These are phyloP conservation scores for Aspergillus pseudoviridinutans DNA, from an alignment of 2,329 filamentous ascomycete genomes.

Conservation along the genomic window DNA sequence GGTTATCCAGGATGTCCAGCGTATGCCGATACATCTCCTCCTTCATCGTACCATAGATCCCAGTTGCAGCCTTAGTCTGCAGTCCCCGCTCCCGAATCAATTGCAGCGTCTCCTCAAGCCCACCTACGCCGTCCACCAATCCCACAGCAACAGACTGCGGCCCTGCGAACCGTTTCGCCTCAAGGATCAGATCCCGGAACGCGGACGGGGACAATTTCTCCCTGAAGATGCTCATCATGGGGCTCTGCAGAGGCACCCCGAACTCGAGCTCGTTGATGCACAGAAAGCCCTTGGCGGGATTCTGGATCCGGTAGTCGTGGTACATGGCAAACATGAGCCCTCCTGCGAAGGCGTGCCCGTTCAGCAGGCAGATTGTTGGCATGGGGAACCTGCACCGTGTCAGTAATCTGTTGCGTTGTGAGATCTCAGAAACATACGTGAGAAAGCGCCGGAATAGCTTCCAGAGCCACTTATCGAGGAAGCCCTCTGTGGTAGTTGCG, in stretches of 20 bases:
- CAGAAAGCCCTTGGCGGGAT: slow-evolving; percentile 64
- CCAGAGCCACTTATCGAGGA: slow-evolving; percentile 60
- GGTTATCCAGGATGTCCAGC: slow-evolving; percentile 54
- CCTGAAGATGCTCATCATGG: slow-evolving; percentile 72
- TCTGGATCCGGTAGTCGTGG: slow-evolving; percentile 79
- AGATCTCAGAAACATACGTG: slow-evolving; percentile 39
- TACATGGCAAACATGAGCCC: slow-evolving; percentile 79
- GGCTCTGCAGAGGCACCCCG: slow-evolving; percentile 67
- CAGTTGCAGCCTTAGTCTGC: slow-evolving; percentile 57
- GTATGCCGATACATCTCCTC: slow-evolving; percentile 70
- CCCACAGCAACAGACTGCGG: slow-evolving; percentile 61
- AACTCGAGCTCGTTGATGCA: slow-evolving; percentile 82
- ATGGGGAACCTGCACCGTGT: slow-evolving; percentile 59
- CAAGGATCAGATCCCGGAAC: slow-evolving; percentile 66
- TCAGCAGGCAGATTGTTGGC: slow-evolving; percentile 75
- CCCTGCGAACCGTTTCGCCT: slow-evolving; percentile 65
- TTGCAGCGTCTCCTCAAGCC: slow-evolving; percentile 58
- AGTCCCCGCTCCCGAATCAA: slow-evolving; percentile 60
- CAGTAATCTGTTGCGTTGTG: neutral
- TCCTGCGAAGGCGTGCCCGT: slow-evolving; percentile 76
- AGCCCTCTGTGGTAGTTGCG: slow-evolving; percentile 57
- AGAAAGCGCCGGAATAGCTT: slow-evolving; percentile 62
- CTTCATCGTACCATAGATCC: slow-evolving; percentile 69
- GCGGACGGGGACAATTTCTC: slow-evolving; percentile 57
- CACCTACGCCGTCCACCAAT: slow-evolving; percentile 65